Conservation (phyloP, 441 rosid genomes). For the Gossypium davidsonii region DNA sequence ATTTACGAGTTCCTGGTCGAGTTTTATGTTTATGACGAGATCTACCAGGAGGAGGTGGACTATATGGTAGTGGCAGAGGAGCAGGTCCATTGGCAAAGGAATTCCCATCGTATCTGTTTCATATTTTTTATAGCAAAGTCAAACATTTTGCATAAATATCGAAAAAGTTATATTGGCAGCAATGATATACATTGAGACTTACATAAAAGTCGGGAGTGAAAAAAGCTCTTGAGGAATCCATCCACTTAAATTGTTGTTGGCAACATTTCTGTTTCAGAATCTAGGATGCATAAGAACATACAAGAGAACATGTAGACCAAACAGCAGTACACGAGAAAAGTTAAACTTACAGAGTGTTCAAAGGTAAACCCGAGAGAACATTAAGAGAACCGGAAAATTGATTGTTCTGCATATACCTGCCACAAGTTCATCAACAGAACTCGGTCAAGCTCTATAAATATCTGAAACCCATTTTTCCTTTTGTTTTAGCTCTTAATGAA, state of each 20-base stretch:
- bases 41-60: constrained; percentile 45
- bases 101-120: constrained; percentile 74
- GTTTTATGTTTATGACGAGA: constrained; percentile 39
- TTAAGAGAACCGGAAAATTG: constrained; percentile 72
- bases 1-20: constrained; percentile 29
- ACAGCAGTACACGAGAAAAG: not conserved
- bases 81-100: constrained; percentile 79
- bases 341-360: constrained; percentile 66
- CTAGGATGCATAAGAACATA: constrained; percentile 15
- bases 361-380: constrained; percentile 56
- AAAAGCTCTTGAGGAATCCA: constrained; percentile 77
- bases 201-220: constrained; percentile 64
- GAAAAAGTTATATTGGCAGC: not conserved
- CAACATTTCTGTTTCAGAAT: constrained; percentile 65
- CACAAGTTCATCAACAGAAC: constrained; percentile 25
- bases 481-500: constrained; percentile 6
- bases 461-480: not conserved
- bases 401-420: constrained; percentile 87
- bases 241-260: constrained; percentile 79
- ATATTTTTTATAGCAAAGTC: constrained; percentile 19
- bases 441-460: constrained; percentile 7
- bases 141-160: constrained; percentile 9
- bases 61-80: constrained; percentile 62
- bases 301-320: not conserved
- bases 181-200: constrained; percentile 24